Evolutionary conservation across 2,329 filamentous ascomycete species (phyloP).

Genomic region (Fusarium redolens): DNA sequence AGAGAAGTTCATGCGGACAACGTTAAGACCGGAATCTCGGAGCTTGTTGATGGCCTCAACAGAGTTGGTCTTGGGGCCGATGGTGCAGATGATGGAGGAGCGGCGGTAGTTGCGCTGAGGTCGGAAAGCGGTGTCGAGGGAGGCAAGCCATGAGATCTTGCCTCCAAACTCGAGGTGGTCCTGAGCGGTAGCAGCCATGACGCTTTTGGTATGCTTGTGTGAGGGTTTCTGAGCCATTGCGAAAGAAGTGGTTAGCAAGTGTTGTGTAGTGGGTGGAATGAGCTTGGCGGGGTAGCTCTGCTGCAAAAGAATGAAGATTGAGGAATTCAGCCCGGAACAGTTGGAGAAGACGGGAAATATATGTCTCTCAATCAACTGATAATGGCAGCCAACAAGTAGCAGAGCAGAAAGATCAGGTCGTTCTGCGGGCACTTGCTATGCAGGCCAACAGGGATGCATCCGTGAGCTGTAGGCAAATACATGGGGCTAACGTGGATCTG

Average conservation of each 20-base stretch:
- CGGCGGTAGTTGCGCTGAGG: conserved; percentile 92
- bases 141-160: conserved; percentile 73
- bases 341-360: conserved; percentile 34
- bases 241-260: conserved; percentile 38
- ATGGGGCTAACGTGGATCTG: conserved; percentile 40
- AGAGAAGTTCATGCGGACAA: conserved; percentile 99
- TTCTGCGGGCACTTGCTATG: conserved; percentile 40
- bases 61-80: conserved; percentile 99
- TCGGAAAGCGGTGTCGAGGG: conserved; percentile 88
- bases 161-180: conserved; percentile 86
- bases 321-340: conserved; percentile 21
- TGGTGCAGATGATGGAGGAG: conserved; percentile 98
- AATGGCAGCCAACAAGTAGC: conserved; percentile 11
- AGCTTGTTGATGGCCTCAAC: conserved; percentile 96
- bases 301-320: conserved; percentile 22
- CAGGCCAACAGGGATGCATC: conserved; percentile 36
- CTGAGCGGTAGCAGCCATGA: conserved; percentile 75
- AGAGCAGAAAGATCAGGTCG: conserved; percentile 30
- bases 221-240: conserved; percentile 49
- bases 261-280: conserved; percentile 9
- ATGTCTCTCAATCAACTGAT: conserved; percentile 31
- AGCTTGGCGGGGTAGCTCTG: conserved; percentile 40
- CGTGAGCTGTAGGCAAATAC: conserved; percentile 29
- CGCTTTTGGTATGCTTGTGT: conserved; percentile 52
- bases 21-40: conserved; percentile 90